A percentile compares a stretch with the other conserved stretches of the same genome.
phyloP scores from a whole-genome alignment of 2,329 filamentous ascomycete species.

The Chaetomiaceae sp. region DNA sequence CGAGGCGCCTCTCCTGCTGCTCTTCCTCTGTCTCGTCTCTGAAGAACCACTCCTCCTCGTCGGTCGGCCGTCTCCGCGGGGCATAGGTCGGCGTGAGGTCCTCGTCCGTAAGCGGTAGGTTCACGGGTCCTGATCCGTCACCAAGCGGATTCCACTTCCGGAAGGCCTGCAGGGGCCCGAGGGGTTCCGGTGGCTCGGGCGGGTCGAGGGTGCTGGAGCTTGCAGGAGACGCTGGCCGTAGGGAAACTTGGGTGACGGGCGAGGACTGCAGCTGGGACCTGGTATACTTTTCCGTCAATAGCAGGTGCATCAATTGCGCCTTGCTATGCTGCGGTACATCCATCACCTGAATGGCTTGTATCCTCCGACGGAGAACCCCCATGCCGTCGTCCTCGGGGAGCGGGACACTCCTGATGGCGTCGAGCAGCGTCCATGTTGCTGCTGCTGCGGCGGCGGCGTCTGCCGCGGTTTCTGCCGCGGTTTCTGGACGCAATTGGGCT shows the following conservation, averaged over 20 bases:
- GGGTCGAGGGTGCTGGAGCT: conserved; percentile 19
- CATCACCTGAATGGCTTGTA: conserved; percentile 60
- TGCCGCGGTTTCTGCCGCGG: neutral
- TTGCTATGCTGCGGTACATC: conserved; percentile 57
- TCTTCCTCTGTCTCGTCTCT: conserved; percentile 28
- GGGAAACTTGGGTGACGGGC: conserved; percentile 14
- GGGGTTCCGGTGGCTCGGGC: conserved; percentile 30
- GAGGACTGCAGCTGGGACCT: conserved; percentile 34
- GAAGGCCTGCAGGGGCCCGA: conserved; percentile 43
- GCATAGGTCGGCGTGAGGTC: conserved; percentile 65
- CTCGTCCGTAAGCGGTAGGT: conserved; percentile 48
- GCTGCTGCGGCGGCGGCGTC: neutral
- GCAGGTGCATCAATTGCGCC: conserved; percentile 62
- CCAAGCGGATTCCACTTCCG: conserved; percentile 50
- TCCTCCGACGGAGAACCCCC: conserved; percentile 58
- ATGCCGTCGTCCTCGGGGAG: conserved; percentile 77
- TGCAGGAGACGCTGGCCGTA: conserved; percentile 24
- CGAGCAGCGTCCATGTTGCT: neutral
- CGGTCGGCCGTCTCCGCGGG: conserved; percentile 41
- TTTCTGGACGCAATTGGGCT: neutral
- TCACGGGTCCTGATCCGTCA: conserved; percentile 35
- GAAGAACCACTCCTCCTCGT: conserved; percentile 41
- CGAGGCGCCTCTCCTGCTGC: conserved; percentile 47
- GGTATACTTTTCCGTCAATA: conserved; percentile 64
- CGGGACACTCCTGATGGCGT: conserved; percentile 8